phyloP scores from a whole-genome alignment of 768 basidiomycete species.

The Calocera viscosa region DNA sequence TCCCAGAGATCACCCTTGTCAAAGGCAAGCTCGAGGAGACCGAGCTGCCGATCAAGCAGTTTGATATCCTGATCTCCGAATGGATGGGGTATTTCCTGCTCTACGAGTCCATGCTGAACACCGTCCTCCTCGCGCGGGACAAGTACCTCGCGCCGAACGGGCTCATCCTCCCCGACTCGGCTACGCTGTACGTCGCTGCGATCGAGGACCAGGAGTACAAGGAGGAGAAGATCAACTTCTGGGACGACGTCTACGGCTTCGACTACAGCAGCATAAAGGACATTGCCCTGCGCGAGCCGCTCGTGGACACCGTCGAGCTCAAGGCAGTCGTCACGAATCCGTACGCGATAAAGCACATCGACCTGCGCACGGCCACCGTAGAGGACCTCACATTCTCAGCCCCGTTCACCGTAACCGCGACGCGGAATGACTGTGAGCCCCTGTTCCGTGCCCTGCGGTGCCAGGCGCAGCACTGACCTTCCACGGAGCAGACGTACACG shows the following conservation, averaged over 20 bases:
- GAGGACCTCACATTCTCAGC: constrained; percentile 83
- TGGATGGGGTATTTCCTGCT: constrained; percentile 99
- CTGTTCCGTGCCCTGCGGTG: not conserved
- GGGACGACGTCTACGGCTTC: constrained; percentile 99
- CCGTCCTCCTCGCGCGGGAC: constrained; percentile 90
- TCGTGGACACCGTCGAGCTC: constrained; percentile 97
- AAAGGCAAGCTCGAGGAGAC: constrained; percentile 97
- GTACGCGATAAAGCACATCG: constrained; percentile 81
- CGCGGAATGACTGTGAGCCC: constrained; percentile 81
- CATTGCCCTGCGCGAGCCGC: constrained; percentile 87
- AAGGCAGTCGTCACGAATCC: constrained; percentile 92
- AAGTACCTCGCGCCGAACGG: constrained; percentile 87
- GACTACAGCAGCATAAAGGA: constrained; percentile 99
- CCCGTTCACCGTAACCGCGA: constrained; percentile 66
- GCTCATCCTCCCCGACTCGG: constrained; percentile 90
- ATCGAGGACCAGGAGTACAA: constrained; percentile 99
- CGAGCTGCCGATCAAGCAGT: constrained; percentile 75
- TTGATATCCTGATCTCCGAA: constrained; percentile 98
- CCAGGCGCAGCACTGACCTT: too few species aligned
- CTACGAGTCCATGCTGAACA: constrained; percentile 99
- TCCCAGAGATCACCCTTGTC: constrained; percentile 77
- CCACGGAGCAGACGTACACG: constrained; percentile 68
- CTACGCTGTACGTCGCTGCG: constrained; percentile 83
- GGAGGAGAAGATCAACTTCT: constrained; percentile 99
- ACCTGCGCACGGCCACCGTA: constrained; percentile 83